Evolutionary conservation across 805 yeast species (phyloP), one percentile per base, ranked within the genome.

Genomic region (Starmerella tilneyi): DNA sequence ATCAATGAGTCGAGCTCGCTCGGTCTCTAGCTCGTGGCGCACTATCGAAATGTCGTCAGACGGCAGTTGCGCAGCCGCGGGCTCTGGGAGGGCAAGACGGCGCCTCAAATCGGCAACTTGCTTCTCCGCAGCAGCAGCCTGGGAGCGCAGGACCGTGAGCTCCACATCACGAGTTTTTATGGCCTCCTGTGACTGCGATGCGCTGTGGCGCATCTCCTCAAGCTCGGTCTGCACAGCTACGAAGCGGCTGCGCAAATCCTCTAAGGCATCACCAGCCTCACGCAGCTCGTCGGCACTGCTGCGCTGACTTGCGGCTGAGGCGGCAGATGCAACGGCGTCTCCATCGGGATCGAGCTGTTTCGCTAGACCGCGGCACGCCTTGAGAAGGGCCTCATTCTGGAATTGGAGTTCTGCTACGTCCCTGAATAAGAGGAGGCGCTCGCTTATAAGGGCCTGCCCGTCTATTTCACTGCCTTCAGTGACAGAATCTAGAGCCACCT

Each of bases 341-440:
- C 39, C 47, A 4, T 33, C 31, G 13, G 50, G 48, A 26, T 49
- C 53, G 17, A 51, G 35, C 56, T 78, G 76, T 31, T 72, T 68
- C 9, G 89, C 94, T 15, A 89, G 66, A 41, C 74, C 75, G 50
- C 97, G 72, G 1, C 83, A 76, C 2, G 82, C 75, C 29, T 69
- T 65, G 28, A 86, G 63, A 22, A 89, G 68, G 43, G 84, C 82
- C 52, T 79, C 76, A 58, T 89, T 89, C 61, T 78, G 82, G 42
- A 72, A 65, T 55, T 84, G 83, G 42, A 89, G 65, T 40, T 82
- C 94, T 11, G 71, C 66, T 12, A 83, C 71, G 56, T 72, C 73
- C 34, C 71, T 73, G 63, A 88, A 89, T 8, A 76, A 72, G 0
- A 84, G 78, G 33, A 92, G 66, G 48, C 94, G 70, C 44, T 81